Evolutionary conservation across 148 eudicot genomes (phyloP), one percentile per base, ranked within the genome.

Genomic region (Cornus florida): DNA sequence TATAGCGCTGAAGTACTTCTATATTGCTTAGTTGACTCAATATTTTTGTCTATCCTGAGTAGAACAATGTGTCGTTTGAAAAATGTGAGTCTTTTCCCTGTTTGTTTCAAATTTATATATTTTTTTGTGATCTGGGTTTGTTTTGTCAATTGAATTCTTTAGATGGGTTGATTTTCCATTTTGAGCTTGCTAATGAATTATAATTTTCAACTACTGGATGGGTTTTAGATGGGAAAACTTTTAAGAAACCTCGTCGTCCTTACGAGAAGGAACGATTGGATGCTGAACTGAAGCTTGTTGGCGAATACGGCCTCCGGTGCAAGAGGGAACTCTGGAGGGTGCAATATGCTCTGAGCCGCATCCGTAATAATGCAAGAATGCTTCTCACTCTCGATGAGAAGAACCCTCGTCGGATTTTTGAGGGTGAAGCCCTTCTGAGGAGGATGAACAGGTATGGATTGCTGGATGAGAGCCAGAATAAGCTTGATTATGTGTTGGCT

Each of bases 271-370:
- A 91, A 81, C 89, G 94, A 23, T 69, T 91, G 81, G 94, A 91
- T 80, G 88, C 94, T 75, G 94, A 91, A 82, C 73, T 91, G 81
- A 91, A 87, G 85, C 89, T 91, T 33, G 92, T 91, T 1, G 92
- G 94, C 33, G 94, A 91, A 82, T 91, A 89, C 64, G 94, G 94
- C 38, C 90, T 91, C 43, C 85, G 94, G 16, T 87, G 89, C 83
- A 91, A 91, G 84, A 87, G 94, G 73, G 94, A 91, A 82, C 82
- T 91, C 8, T 91, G 90, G 94, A 91, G 94, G 89, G 90, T 89
- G 59, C 94, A 89, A 71, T 91, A 87, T 80, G 92, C 88, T 17
- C 68, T 90, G 76, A 90, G 93, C 78, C 89, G 93, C 38, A 90
- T 90, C 43, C 83, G 91, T 39, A 90, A 90, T 75, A 85, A 85